These are phyloP conservation scores for Conidiobolus coronatus DNA, from an alignment of 371 early-diverging fungal genomes.

Conservation along the genomic window DNA sequence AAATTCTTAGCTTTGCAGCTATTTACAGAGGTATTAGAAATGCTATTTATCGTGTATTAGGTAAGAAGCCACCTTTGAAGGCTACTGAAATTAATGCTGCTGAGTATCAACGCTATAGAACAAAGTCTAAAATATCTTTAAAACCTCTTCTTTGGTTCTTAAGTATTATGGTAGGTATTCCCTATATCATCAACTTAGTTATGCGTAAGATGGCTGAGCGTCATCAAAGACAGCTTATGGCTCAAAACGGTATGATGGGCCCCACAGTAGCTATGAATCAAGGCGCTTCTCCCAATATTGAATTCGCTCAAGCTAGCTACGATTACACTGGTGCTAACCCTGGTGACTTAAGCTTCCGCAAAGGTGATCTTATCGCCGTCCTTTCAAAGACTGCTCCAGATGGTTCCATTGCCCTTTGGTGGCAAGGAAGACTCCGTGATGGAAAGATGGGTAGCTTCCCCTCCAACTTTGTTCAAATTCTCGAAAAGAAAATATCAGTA, in stretches of 20 bases:
- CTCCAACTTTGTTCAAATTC: constrained; percentile 58
- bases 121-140: constrained; percentile 22
- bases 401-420: constrained; percentile 36
- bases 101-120: constrained; percentile 42
- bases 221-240: constrained; percentile 8
- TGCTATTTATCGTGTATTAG: constrained; percentile 29
- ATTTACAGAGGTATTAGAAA: constrained; percentile 35
- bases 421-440: constrained; percentile 62
- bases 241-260: constrained; percentile 10
- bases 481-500: constrained; percentile 14
- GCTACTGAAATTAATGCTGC: constrained; percentile 33
- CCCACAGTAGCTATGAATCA: constrained; percentile 7
- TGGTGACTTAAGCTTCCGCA: constrained; percentile 52
- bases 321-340: constrained; percentile 57
- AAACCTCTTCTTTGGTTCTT: constrained; percentile 60
- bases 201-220: constrained; percentile 36
- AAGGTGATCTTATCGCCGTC: constrained; percentile 73
- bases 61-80: constrained; percentile 37
- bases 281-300: constrained; percentile 23
- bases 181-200: constrained; percentile 67
- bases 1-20: constrained; percentile 48
- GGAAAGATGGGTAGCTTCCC: constrained; percentile 82
- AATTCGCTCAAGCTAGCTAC: constrained; percentile 69
- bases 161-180: constrained; percentile 61
- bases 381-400: constrained; percentile 45